Conservation (phyloP, 1,139 yeast genomes). For the Williopsis jadinii region DNA sequence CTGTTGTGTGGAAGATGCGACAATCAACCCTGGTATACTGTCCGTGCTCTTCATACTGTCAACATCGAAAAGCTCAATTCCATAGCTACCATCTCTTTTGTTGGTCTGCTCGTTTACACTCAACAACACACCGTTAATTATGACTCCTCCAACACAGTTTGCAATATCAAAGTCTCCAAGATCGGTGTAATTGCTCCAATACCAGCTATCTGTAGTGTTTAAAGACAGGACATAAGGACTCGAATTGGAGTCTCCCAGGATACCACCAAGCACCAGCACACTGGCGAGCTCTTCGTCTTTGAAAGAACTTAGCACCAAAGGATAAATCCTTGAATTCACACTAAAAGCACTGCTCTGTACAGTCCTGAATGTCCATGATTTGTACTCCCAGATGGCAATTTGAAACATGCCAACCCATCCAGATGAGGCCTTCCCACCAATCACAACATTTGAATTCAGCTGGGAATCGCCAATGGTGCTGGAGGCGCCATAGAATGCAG, state of each 20-base stretch:
- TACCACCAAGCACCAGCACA: slow-evolving; percentile 34
- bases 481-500: slow-evolving; percentile 42
- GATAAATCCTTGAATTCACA: slow-evolving; percentile 40
- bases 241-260: slow-evolving; percentile 29
- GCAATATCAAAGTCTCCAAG: slow-evolving; percentile 18
- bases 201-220: slow-evolving; percentile 35
- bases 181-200: slow-evolving; percentile 27
- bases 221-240: slow-evolving; percentile 37
- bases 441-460: slow-evolving; percentile 32
- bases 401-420: slow-evolving; percentile 61
- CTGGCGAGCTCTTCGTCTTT: slow-evolving; percentile 7
- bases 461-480: slow-evolving; percentile 23
- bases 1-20: not conserved
- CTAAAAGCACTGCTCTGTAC: slow-evolving; percentile 24
- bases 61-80: slow-evolving; percentile 24
- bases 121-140: slow-evolving; percentile 33
- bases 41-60: slow-evolving; percentile 19
- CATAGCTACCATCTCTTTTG: slow-evolving; percentile 17
- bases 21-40: not conserved
- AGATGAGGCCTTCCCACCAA: slow-evolving; percentile 47
- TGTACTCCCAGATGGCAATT: slow-evolving; percentile 52
- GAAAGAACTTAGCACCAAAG: slow-evolving; percentile 41
- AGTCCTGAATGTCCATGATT: slow-evolving; percentile 49
- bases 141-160: slow-evolving; percentile 31
- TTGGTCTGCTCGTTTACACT: slow-evolving; percentile 20